A percentile compares a stretch with the other conserved stretches of the same genome.
These are phyloP conservation scores for Noccaea bulbosa DNA, from an alignment of 345 rosid species.

Conservation along the genomic window DNA sequence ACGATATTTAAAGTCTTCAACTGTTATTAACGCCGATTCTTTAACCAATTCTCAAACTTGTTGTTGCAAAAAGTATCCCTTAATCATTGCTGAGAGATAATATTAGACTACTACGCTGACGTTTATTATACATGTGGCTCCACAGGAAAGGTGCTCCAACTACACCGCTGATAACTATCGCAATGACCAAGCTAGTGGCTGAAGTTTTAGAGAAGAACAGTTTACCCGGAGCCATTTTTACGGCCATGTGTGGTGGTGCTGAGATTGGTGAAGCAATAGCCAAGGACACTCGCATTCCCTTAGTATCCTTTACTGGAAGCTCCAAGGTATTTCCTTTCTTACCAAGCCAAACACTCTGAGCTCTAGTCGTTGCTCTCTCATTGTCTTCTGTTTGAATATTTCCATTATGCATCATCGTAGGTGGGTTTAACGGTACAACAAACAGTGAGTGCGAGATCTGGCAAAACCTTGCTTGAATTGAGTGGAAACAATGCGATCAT, in stretches of 20 bases:
- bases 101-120: not conserved
- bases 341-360: not conserved
- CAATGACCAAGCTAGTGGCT: conserved; percentile 84
- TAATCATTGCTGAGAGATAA: not conserved
- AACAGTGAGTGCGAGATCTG: conserved; percentile 80
- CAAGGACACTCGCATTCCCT: conserved; percentile 74
- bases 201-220: conserved; percentile 86
- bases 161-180: conserved; percentile 92
- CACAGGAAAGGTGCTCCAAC: conserved; percentile 98
- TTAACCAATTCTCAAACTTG: not conserved
- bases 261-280: conserved; percentile 95
- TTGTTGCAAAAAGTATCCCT: not conserved
- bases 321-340: conserved; percentile 61
- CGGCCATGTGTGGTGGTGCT: conserved; percentile 92
- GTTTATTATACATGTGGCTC: conserved; percentile 6
- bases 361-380: not conserved
- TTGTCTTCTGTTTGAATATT: conserved; percentile 3
- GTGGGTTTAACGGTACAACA: conserved; percentile 85
- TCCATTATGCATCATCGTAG: conserved; percentile 45
- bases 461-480: conserved; percentile 89
- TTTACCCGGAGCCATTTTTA: conserved; percentile 90
- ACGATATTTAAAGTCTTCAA: not conserved
- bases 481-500: conserved; percentile 97
- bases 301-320: conserved; percentile 95
- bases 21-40: not conserved